phyloP scores from a whole-genome alignment of 352 stramenopile genomes.

The Globisporangium acanthophoron region DNA sequence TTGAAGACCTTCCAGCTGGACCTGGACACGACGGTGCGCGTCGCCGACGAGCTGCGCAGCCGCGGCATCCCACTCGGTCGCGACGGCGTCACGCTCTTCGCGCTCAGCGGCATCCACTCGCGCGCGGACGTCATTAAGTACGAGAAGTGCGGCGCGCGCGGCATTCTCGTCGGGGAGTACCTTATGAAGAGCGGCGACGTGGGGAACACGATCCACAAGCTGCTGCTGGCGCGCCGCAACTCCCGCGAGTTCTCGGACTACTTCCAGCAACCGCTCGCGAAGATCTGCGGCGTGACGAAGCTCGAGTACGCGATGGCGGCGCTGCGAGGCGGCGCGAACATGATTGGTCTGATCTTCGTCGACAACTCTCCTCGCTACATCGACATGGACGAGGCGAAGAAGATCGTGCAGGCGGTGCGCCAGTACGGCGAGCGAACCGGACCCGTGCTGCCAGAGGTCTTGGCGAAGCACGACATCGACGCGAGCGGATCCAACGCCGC shows the following conservation, averaged over 20 bases:
- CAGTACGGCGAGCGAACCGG: constrained; percentile 91
- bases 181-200: constrained; percentile 96
- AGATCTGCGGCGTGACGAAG: constrained; percentile 95
- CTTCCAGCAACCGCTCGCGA: constrained; percentile 58
- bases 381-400: constrained; percentile 71
- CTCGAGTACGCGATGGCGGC: constrained; percentile 90
- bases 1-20: constrained; percentile 98
- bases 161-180: constrained; percentile 95
- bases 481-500: constrained; percentile 13
- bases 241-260: constrained; percentile 23
- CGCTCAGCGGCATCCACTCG: constrained; percentile 95
- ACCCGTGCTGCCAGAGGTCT: constrained; percentile 44
- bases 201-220: constrained; percentile 75
- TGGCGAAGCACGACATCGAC: constrained; percentile 27
- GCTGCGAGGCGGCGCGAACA: constrained; percentile 89
- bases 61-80: constrained; percentile 62
- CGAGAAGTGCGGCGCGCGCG: constrained; percentile 85
- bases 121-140: constrained; percentile 90
- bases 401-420: constrained; percentile 90
- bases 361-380: constrained; percentile 89
- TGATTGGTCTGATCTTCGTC: constrained; percentile 98
- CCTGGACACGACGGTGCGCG: constrained; percentile 91
- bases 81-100: constrained; percentile 85
- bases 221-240: constrained; percentile 35
- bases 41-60: constrained; percentile 79